Base-by-base conservation (phyloP, 495 filamentous ascomycete genomes). In the Lentithecium fluviatile region DNA sequence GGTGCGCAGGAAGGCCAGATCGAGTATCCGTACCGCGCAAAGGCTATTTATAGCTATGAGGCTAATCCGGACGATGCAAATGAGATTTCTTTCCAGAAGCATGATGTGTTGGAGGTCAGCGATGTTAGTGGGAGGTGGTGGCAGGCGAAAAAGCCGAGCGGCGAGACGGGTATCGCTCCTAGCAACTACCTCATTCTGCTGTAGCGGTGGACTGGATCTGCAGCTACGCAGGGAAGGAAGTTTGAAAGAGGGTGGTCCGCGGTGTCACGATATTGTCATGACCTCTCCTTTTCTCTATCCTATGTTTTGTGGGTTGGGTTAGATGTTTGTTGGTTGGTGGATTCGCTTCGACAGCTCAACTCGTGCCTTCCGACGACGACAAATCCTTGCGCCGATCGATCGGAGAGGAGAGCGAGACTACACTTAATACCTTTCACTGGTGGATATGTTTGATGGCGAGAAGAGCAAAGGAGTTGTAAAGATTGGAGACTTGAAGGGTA, bases 81-180 rank as follows among this genome's bases (percentile, higher is more conserved):
- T 73, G 94, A 98, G 74, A 97, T 98, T 61, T 92, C 88, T 64
- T 98, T 98, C 80, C 80, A 84, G 46, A 97, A 97, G 76, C 90
- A 97, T 67, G 94, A 98, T 74, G 90, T 97, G 55, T 79, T 98
- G 43, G 93, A 98, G 73, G 93, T 98, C 56, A 95, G 89, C 45
- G 94, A 98, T 68, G 95, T 98, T 56, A 96, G 90, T 69, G 94
- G 94, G 26, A 77, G 94, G 75, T 98, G 94, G 94, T 98, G 94
- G 94, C 94, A 98, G 77, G 94, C 94, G 62, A 85, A 90, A 77
- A 97, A 97, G 77, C 83, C 90, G 71, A 96, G 75, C 63, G 94
- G 94, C 70, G 91, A 97, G 67, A 97, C 94, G 50, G 94, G 94
- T 66, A 96, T 97, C 74, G 94, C 94, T 52, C 94, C 94, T 19